Conservation (phyloP, 805 yeast genomes). For the Nakazawaea pomicola region DNA sequence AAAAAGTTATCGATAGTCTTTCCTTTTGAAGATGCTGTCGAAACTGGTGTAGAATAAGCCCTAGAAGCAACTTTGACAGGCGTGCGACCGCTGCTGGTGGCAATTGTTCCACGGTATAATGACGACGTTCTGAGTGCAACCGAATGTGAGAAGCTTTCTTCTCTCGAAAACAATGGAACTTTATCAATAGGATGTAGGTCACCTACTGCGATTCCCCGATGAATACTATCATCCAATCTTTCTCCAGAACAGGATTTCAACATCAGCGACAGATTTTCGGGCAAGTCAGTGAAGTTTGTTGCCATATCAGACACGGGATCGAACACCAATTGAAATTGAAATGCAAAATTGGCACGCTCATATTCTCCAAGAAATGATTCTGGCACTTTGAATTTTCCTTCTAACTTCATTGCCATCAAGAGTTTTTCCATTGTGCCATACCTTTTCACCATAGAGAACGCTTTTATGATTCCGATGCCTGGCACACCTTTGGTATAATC, state of each 20-base stretch:
- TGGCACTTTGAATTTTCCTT: constrained; percentile 56
- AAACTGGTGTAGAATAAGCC: constrained; percentile 11
- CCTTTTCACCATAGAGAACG: constrained; percentile 54
- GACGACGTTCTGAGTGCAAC: constrained; percentile 8
- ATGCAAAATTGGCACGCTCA: constrained; percentile 67
- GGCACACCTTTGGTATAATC: constrained; percentile 89
- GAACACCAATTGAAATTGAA: constrained; percentile 81
- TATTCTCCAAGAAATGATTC: constrained; percentile 55
- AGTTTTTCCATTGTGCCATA: constrained; percentile 50
- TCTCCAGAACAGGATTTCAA: constrained; percentile 42
- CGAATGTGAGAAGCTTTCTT: constrained; percentile 24
- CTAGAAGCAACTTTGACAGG: constrained; percentile 8
- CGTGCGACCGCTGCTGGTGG: not conserved
- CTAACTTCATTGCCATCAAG: constrained; percentile 49
- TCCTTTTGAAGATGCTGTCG: constrained; percentile 3
- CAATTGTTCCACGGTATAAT: constrained; percentile 14
- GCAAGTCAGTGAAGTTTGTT: constrained; percentile 56
- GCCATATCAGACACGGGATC: constrained; percentile 50
- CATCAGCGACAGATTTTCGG: constrained; percentile 30
- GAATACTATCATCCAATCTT: constrained; percentile 39
- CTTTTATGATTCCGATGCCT: constrained; percentile 75
- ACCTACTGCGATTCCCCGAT: constrained; percentile 57
- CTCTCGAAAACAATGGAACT: constrained; percentile 41
- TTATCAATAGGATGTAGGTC: constrained; percentile 61
- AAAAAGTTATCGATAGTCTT: constrained; percentile 4